Conservation (phyloP, 805 yeast species). For the Kazachstania africana region DNA sequence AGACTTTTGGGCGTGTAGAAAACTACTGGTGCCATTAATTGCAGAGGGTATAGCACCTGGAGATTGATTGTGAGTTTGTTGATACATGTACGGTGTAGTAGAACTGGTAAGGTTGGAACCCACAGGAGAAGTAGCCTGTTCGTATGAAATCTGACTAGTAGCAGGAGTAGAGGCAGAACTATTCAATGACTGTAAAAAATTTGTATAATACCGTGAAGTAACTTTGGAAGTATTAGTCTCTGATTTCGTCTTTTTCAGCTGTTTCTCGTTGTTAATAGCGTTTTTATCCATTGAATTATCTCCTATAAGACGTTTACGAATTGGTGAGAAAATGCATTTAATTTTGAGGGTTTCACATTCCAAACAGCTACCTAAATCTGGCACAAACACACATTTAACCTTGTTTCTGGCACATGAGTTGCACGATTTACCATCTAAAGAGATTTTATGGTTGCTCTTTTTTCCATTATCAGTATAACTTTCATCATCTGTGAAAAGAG, state of each 20-base stretch:
- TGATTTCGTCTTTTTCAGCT: conserved; percentile 10
- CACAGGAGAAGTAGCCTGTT: background rate
- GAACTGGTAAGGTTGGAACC: background rate
- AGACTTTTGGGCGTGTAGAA: background rate
- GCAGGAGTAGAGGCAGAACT: conserved; percentile 4
- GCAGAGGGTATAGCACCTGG: conserved; percentile 1
- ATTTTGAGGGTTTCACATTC: conserved; percentile 67
- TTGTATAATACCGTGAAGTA: conserved; percentile 14
- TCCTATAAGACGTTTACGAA: background rate
- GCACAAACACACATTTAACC: conserved; percentile 62
- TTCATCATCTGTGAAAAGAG: too few relatives aligned
- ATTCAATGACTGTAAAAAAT: conserved; percentile 15
- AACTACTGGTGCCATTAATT: too few relatives aligned
- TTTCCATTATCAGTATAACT: too few relatives aligned
- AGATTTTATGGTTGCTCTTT: too few relatives aligned
- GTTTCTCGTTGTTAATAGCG: background rate
- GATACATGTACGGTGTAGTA: background rate
- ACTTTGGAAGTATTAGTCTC: conserved; percentile 6
- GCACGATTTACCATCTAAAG: conserved; percentile 56
- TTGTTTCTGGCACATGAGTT: conserved; percentile 77
- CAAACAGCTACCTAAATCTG: conserved; percentile 53
- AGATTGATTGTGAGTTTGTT: conserved; percentile 6
- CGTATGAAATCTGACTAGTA: background rate
- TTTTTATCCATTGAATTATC: background rate
- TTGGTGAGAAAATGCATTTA: conserved; percentile 55